Evolutionary conservation across 495 filamentous ascomycete species (phyloP).

Genomic region (Penicillium flavigenum): DNA sequence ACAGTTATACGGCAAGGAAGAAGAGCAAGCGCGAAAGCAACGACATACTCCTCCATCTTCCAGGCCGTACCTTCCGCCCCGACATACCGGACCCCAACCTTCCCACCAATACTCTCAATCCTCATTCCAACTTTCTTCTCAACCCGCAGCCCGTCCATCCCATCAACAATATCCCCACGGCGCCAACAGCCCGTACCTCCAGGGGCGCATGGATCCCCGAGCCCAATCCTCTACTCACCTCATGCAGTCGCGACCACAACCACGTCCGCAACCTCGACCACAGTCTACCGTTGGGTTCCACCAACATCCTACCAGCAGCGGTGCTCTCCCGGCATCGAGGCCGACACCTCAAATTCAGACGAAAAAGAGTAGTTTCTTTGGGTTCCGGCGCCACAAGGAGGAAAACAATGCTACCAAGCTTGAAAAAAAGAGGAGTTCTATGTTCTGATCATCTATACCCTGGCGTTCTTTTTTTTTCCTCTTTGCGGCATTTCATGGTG

Average conservation of each 20-base stretch:
- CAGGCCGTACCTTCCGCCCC: conserved; percentile 25
- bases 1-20: conserved; percentile 65
- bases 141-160: conserved; percentile 14
- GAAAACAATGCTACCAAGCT: conserved; percentile 38
- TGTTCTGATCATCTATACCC: conserved; percentile 45
- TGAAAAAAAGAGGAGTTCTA: conserved; percentile 53
- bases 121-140: conserved; percentile 16
- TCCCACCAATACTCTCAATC: conserved; percentile 22
- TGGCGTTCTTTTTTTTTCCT: conserved; percentile 7
- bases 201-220: conserved; percentile 21
- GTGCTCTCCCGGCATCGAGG: conserved; percentile 17
- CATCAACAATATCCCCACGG: conserved; percentile 16
- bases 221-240: conserved; percentile 25
- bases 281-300: conserved; percentile 20
- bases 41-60: conserved; percentile 28
- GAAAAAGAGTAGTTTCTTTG: conserved; percentile 54
- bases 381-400: conserved; percentile 35
- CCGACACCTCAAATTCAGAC: conserved; percentile 28
- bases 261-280: conserved; percentile 17
- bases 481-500: neutral
- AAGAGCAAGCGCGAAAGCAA: conserved; percentile 38
- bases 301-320: conserved; percentile 19
- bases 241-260: conserved; percentile 13
- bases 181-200: conserved; percentile 20
- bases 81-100: conserved; percentile 20